Evolutionary conservation across 768 basidiomycete species (phyloP).

Genomic region (Grammothele lineata): DNA sequence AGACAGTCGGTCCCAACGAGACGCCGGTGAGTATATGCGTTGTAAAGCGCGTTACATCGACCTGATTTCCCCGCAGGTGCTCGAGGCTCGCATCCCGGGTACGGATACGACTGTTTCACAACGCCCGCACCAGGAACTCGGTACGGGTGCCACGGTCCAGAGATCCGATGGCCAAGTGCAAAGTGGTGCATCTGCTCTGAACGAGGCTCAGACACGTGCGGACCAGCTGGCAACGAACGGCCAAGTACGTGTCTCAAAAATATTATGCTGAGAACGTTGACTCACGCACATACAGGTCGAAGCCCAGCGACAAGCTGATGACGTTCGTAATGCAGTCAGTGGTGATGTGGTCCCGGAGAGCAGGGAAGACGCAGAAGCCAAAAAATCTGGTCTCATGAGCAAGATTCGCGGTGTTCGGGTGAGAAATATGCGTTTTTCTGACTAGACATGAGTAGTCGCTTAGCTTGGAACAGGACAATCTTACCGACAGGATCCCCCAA

Average conservation of each 20-base stretch:
- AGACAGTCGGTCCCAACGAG: conserved; percentile 38
- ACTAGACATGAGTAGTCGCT: too few species aligned
- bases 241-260: conserved; percentile 2
- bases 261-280: background rate
- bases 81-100: conserved; percentile 43
- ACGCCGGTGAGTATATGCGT: conserved; percentile 34
- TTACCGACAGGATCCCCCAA: conserved; percentile 59
- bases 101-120: conserved; percentile 40
- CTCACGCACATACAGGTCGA: conserved; percentile 10
- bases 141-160: conserved; percentile 31
- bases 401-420: conserved; percentile 29
- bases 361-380: conserved; percentile 34
- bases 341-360: conserved; percentile 27
- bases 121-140: conserved; percentile 47
- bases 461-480: too few species aligned
- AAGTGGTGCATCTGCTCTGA: conserved; percentile 23
- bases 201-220: conserved; percentile 14
- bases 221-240: conserved; percentile 14
- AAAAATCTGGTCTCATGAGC: conserved; percentile 31
- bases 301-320: conserved; percentile 19
- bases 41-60: background rate
- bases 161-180: conserved; percentile 32
- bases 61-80: conserved; percentile 13
- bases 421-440: conserved; percentile 3
- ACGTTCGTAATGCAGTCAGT: conserved; percentile 18